These are phyloP conservation scores for Saccharomycopsis crataegensis DNA, from an alignment of 1,139 yeast genomes.

Conservation along the genomic window DNA sequence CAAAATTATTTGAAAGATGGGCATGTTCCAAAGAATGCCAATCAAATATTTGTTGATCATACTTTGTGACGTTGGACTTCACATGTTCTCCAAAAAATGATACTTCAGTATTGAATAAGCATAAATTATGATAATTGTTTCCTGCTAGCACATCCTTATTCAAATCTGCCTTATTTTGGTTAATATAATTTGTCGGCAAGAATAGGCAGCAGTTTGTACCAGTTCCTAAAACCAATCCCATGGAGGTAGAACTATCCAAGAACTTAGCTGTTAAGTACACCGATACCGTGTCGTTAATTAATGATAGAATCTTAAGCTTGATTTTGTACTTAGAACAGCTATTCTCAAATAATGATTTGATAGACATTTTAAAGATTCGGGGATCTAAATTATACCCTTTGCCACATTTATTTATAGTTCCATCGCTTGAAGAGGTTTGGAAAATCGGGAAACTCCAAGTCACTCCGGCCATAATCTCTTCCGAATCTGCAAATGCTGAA, in stretches of 20 bases:
- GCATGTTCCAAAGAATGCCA: not conserved
- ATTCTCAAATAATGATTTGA: slow-evolving; percentile 36
- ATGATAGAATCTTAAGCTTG: slow-evolving; percentile 23
- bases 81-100: slow-evolving; percentile 28
- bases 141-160: slow-evolving; percentile 11
- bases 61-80: slow-evolving; percentile 26
- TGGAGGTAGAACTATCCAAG: slow-evolving; percentile 21
- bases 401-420: slow-evolving; percentile 39
- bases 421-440: slow-evolving; percentile 39
- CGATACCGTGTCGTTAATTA: slow-evolving; percentile 30
- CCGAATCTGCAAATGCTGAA: not conserved
- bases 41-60: slow-evolving; percentile 34
- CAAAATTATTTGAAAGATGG: slow-evolving; percentile 21
- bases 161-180: not conserved
- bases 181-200: slow-evolving; percentile 3
- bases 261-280: slow-evolving; percentile 27
- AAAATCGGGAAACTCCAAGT: slow-evolving; percentile 56
- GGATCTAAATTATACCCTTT: slow-evolving; percentile 46
- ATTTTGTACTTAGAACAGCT: slow-evolving; percentile 22
- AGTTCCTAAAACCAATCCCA: slow-evolving; percentile 31
- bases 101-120: slow-evolving; percentile 28
- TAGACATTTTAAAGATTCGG: slow-evolving; percentile 31
- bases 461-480: slow-evolving; percentile 34
- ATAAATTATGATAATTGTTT: not conserved
- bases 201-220: slow-evolving; percentile 28